Percentiles rank a stretch among this genome's conserved stretches.
These are phyloP conservation scores for Solanum ossicruentum DNA, from an alignment of 257 asterid genomes.

Conservation along the genomic window DNA sequence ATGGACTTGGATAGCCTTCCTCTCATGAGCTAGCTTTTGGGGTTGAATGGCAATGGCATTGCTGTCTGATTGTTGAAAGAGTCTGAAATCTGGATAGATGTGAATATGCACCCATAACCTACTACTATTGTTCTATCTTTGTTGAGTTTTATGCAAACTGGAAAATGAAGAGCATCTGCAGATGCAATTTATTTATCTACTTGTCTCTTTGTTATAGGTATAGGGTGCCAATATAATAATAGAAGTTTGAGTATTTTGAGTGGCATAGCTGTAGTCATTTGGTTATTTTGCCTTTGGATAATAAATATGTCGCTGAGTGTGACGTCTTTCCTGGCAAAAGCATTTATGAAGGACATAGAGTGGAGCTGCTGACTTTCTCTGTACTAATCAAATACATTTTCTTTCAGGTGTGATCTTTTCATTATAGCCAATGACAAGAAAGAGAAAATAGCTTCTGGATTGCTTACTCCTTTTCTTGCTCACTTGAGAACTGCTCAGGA, in stretches of 20 bases:
- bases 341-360: neutral
- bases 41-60: neutral
- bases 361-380: neutral
- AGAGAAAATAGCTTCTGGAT: slow-evolving; percentile 92
- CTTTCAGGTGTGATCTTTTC: slow-evolving; percentile 54
- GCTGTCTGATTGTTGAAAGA: neutral
- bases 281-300: neutral
- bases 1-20: neutral
- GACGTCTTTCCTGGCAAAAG: neutral
- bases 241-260: neutral
- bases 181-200: neutral
- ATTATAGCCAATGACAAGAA: slow-evolving; percentile 74
- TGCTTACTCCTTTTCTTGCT: slow-evolving; percentile 84
- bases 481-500: slow-evolving; percentile 86
- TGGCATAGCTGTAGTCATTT: neutral
- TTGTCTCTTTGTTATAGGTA: neutral
- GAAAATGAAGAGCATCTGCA: neutral
- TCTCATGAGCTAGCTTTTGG: neutral
- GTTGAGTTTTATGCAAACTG: neutral
- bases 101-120: neutral
- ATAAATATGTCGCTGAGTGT: neutral
- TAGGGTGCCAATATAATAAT: neutral
- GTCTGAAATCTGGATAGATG: neutral
- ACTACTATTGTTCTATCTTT: neutral
- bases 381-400: neutral